Evolutionary conservation across 164 flowering plant species (phyloP), one percentile per base, ranked within the genome.

Genomic region (Tetracentron sinense): DNA sequence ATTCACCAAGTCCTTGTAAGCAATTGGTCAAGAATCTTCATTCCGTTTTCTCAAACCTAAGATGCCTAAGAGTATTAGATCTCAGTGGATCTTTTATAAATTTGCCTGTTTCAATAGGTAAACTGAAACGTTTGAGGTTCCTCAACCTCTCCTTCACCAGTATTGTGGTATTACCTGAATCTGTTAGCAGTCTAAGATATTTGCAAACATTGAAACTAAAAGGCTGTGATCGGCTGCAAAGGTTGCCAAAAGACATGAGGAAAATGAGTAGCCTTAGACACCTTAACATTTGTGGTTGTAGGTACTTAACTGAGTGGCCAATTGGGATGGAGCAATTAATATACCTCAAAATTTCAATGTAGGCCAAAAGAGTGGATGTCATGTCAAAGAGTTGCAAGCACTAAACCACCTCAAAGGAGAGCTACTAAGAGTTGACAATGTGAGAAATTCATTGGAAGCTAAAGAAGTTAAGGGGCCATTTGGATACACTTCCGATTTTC

Each of bases 111-210:
- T 52, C 68, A 5, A 48, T 62, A 0, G 56, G 52, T 0, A 44
- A 46, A 0, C 33, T 72, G 58, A 67, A 12, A 26, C 64, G 53
- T 22, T 29, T 72, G 29, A 63, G 75, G 52, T 67, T 53, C 29
- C 64, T 72, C 5, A 7, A 58, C 29, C 52, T 72, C 12, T 22
- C 28, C 0, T 3, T 7, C n/a, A n/a, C n/a, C n/a, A n/a, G n/a
- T n/a, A 20, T 66, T 2, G 15, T 21, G 52, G 19, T 6, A 17
- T 38, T 67, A 20, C 71, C 75, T 3, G 19, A 33, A 26, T 21
- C 60, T 0, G 4, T 59, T 7, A 61, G 68, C 23, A 26, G 25
- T 28, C 50, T 72, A 15, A 12, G n/a, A 0, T 62, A 66, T 25
- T 58, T 71, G 54, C 62, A 71, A 27, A 56, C 62, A 0, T 27